Conservation (phyloP, 2,329 filamentous ascomycete species). For the Penicillium sp. region DNA sequence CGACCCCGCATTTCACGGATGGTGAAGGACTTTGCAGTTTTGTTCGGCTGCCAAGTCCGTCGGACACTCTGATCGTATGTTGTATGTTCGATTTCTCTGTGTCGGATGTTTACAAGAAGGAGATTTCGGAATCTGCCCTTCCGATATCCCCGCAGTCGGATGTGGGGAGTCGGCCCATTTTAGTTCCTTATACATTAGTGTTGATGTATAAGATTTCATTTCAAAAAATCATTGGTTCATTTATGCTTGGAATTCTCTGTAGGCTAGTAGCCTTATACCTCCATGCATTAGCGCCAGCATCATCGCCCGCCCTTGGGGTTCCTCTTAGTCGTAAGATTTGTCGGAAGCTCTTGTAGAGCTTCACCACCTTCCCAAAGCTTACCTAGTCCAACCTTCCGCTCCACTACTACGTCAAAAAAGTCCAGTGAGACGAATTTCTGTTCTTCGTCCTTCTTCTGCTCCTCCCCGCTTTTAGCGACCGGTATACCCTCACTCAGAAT, state of each 20-base stretch:
- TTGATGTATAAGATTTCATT: background rate
- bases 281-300: background rate
- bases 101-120: constrained; percentile 5
- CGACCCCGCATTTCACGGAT: background rate
- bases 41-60: background rate
- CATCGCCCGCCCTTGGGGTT: constrained; percentile 30
- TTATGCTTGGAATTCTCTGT: background rate
- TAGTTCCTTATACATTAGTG: background rate
- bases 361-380: constrained; percentile 65
- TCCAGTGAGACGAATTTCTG: constrained; percentile 61
- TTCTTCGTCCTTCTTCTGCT: constrained; percentile 44
- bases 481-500: constrained; percentile 58
- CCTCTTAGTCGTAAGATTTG: constrained; percentile 38
- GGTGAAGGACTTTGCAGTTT: background rate
- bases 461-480: constrained; percentile 40
- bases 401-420: constrained; percentile 70
- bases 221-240: background rate
- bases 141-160: constrained; percentile 26
- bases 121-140: constrained; percentile 15
- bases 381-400: constrained; percentile 70
- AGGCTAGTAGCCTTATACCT: too few species aligned
- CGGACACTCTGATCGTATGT: constrained; percentile 7
- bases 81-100: too few species aligned
- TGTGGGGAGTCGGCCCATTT: constrained; percentile 1
- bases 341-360: constrained; percentile 50